A percentile compares a stretch with the other conserved stretches of the same genome.
Evolutionary conservation across 2,329 filamentous ascomycete genomes (phyloP).

Genomic region (Fusarium sp.): DNA sequence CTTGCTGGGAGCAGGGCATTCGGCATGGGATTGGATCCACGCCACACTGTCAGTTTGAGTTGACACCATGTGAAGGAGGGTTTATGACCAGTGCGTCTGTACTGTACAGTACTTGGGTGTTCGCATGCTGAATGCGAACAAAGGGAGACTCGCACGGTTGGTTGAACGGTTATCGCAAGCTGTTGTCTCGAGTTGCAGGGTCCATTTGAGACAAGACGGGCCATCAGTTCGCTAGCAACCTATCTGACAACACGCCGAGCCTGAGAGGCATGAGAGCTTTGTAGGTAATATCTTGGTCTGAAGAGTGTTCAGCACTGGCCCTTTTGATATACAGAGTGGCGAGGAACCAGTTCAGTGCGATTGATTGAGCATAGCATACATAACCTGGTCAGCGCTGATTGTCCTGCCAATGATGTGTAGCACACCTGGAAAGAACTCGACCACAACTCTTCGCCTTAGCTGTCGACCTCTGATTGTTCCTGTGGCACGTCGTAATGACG

Average conservation of each 20-base stretch:
- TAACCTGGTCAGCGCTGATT: not conserved
- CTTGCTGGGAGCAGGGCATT: slow-evolving; percentile 30
- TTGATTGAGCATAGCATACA: not conserved
- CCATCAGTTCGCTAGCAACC: not conserved
- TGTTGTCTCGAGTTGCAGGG: not conserved
- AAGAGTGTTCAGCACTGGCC: not conserved
- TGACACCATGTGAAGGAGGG: slow-evolving; percentile 28
- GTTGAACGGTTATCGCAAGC: not conserved
- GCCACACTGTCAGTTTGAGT: slow-evolving; percentile 32
- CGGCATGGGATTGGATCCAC: slow-evolving; percentile 33
- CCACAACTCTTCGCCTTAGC: slow-evolving; percentile 16
- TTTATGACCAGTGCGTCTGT: slow-evolving; percentile 18
- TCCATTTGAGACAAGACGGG: slow-evolving; percentile 10
- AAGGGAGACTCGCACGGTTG: slow-evolving; percentile 16
- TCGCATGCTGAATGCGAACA: not conserved
- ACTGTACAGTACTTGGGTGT: not conserved
- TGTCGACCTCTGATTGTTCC: slow-evolving; percentile 17
- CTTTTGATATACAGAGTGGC: not conserved
- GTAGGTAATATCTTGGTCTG: not conserved
- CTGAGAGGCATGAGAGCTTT: not conserved
- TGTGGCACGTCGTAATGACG: slow-evolving; percentile 28
- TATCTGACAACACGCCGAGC: not conserved
- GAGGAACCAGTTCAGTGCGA: slow-evolving; percentile 6
- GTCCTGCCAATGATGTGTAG: slow-evolving; percentile 17
- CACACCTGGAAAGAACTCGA: slow-evolving; percentile 11